phyloP scores from a whole-genome alignment of 1,284 basidiomycete genomes.

The Cutaneotrichosporon sp. region DNA sequence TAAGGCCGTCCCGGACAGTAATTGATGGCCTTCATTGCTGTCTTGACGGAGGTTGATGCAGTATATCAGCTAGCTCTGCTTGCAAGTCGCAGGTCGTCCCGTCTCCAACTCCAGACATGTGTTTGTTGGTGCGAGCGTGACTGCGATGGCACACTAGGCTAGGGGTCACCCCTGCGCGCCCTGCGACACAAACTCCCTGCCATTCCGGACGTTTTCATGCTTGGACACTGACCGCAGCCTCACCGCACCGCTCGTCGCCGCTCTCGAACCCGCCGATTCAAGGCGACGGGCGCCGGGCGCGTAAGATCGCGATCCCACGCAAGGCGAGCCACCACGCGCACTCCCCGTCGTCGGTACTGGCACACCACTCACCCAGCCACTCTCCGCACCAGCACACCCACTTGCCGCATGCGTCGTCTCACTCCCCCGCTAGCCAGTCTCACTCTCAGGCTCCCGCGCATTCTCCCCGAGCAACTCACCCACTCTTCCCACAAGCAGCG shows the following conservation, averaged over 20 bases:
- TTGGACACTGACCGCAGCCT: constrained; percentile 3
- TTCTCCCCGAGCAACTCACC: neutral
- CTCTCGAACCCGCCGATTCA: constrained; percentile 4
- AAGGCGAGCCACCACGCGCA: constrained; percentile 8
- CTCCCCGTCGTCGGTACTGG: neutral
- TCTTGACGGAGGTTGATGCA: neutral
- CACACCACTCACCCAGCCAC: neutral
- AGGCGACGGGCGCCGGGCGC: constrained; percentile 4
- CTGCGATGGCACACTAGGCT: neutral
- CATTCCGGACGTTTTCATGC: neutral
- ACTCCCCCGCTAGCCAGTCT: neutral
- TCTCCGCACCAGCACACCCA: neutral
- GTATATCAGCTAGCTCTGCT: neutral
- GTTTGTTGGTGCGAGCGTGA: neutral
- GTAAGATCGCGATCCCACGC: constrained; percentile 6
- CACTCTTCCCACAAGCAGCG: neutral
- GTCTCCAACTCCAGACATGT: neutral
- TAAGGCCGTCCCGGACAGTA: neutral
- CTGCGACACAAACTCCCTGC: neutral
- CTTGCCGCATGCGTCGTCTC: neutral
- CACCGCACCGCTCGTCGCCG: constrained; percentile 6
- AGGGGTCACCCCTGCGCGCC: neutral
- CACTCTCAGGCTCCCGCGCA: neutral
- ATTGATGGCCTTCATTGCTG: neutral
- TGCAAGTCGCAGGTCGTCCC: neutral